A percentile compares a stretch with the other conserved stretches of the same genome.
These are phyloP conservation scores for Fragaria ananassa DNA, from an alignment of 306 rosid genomes.

Conservation along the genomic window DNA sequence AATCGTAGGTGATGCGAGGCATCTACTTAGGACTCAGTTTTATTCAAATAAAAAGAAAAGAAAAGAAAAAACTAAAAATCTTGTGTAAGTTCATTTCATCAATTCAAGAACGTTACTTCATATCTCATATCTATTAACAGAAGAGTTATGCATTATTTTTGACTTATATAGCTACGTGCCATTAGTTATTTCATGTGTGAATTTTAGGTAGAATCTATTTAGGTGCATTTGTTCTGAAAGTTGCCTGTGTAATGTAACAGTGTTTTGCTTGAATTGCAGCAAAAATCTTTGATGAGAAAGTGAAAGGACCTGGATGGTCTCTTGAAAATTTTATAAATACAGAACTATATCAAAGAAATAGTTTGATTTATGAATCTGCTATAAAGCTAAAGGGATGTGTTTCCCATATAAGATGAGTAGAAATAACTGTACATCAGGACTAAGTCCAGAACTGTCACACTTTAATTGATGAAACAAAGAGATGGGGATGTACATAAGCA, in stretches of 20 bases:
- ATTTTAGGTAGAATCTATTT: neutral
- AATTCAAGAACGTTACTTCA: neutral
- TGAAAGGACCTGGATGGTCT: neutral
- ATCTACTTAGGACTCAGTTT: no score
- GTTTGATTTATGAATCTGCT: neutral
- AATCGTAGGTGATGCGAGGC: neutral
- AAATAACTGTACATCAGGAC: neutral
- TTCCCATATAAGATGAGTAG: neutral
- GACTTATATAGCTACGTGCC: neutral
- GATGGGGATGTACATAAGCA: neutral
- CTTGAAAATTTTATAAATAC: neutral
- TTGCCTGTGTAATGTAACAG: neutral
- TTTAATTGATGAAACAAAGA: neutral
- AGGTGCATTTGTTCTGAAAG: neutral
- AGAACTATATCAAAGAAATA: neutral
- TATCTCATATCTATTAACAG: neutral
- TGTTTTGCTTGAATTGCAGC: neutral
- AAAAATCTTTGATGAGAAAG: neutral
- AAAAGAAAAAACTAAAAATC: no score
- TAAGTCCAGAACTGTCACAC: neutral
- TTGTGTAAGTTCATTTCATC: neutral
- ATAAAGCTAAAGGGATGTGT: neutral
- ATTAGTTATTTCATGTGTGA: neutral
- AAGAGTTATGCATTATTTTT: neutral
- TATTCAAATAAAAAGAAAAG: no score